A percentile compares a stretch with the other conserved stretches of the same genome.
Evolutionary conservation across 352 stramenopile genomes (phyloP).

Genomic region (Peronospora belbahrii): DNA sequence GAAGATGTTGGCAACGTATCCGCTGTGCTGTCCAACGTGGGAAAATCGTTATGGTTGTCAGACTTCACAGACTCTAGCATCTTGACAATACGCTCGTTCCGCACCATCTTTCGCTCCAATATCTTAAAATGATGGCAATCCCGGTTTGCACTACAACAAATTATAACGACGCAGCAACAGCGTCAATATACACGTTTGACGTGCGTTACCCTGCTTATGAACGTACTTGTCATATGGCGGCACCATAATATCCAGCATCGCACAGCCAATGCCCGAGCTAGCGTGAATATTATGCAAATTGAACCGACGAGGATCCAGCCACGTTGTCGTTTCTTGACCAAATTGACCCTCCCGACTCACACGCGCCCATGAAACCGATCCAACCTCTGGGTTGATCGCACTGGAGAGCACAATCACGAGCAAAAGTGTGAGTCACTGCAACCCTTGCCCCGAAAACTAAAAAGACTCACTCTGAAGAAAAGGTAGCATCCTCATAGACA

Average conservation of each 20-base stretch:
- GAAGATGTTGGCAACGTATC: conserved; percentile 26
- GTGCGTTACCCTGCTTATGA: too few relatives aligned
- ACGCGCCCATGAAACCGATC: conserved; percentile 50
- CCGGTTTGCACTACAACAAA: conserved; percentile 45
- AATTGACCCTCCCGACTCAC: conserved; percentile 55
- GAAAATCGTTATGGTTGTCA: conserved; percentile 57
- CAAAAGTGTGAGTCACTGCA: conserved; percentile 1
- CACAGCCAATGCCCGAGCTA: conserved; percentile 62
- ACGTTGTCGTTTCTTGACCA: conserved; percentile 58
- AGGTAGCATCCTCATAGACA: conserved; percentile 19
- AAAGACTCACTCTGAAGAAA: conserved; percentile 28
- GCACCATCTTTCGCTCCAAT: conserved; percentile 45
- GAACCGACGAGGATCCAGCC: conserved; percentile 72
- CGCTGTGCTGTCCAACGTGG: conserved; percentile 24
- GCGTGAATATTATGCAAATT: conserved; percentile 78
- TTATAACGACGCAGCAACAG: background rate
- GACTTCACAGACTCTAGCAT: conserved; percentile 62
- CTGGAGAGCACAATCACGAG: conserved; percentile 12
- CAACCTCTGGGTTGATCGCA: conserved; percentile 28
- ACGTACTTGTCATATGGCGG: conserved; percentile 82
- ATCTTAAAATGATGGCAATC: conserved; percentile 77
- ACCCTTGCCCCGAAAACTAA: background rate
- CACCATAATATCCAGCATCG: conserved; percentile 78
- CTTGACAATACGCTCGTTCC: conserved; percentile 54
- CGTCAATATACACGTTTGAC: background rate